Percentiles rank a stretch among this genome's conserved stretches.
Conservation (phyloP, 441 rosid species). For the Codiaeum variegatum region DNA sequence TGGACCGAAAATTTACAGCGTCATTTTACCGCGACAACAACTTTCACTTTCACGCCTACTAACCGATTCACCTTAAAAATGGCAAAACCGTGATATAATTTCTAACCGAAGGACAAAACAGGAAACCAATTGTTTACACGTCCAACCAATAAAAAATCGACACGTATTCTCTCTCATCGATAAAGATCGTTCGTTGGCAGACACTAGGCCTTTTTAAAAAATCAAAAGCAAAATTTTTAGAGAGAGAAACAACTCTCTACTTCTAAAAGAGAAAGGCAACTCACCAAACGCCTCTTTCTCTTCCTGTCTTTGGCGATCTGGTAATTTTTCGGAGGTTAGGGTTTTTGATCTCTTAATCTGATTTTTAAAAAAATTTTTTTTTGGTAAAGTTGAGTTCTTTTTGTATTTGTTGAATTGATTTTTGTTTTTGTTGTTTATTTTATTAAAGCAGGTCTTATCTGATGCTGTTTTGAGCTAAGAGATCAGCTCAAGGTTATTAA, state of each 20-base stretch:
- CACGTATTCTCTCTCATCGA: slow-evolving; percentile 27
- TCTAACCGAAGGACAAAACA: slow-evolving; percentile 11
- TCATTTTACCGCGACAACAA: background rate
- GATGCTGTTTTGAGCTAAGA: slow-evolving; percentile 38
- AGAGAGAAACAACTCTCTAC: background rate
- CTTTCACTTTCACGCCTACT: background rate
- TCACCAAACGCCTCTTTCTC: slow-evolving; percentile 1
- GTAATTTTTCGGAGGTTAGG: slow-evolving; percentile 34
- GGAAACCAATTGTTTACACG: slow-evolving; percentile 13
- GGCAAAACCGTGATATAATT: slow-evolving; percentile 22
- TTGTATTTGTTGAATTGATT: background rate
- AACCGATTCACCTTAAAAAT: slow-evolving; percentile 1
- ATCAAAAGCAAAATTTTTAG: slow-evolving; percentile 1
- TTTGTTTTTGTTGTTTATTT: slow-evolving; percentile 12
- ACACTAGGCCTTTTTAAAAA: slow-evolving; percentile 9
- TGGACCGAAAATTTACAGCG: background rate
- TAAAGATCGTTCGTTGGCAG: slow-evolving; percentile 29
- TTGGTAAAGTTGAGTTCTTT: background rate
- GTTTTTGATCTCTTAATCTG: slow-evolving; percentile 13
- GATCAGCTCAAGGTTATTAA: slow-evolving; percentile 30
- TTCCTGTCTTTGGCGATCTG: slow-evolving; percentile 36
- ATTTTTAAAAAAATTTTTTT: background rate
- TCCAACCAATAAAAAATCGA: slow-evolving; percentile 10
- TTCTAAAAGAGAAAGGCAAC: background rate
- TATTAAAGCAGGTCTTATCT: slow-evolving; percentile 22